These are phyloP conservation scores for Hortiboletus campestris DNA, from an alignment of 768 basidiomycete species.

Conservation along the genomic window DNA sequence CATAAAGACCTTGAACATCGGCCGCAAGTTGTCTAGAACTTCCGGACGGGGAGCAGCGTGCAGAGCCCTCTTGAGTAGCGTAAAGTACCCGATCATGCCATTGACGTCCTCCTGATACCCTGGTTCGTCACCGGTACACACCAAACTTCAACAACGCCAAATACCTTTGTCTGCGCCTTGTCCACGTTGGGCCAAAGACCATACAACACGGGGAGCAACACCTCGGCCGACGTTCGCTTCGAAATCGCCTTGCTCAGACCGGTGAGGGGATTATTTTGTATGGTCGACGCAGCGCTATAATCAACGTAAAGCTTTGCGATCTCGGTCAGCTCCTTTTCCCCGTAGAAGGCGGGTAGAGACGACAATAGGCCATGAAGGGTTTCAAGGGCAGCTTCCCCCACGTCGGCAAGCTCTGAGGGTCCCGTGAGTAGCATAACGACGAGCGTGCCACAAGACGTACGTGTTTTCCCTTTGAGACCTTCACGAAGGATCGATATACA, in stretches of 20 bases:
- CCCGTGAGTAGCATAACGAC: background rate
- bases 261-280: constrained; percentile 29
- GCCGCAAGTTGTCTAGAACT: constrained; percentile 63
- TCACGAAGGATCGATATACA: constrained; percentile 50
- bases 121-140: background rate
- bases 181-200: constrained; percentile 51
- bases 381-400: constrained; percentile 34
- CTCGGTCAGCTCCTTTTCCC: constrained; percentile 52
- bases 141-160: background rate
- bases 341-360: constrained; percentile 84
- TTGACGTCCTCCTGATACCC: constrained; percentile 23
- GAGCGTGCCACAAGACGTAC: constrained; percentile 29
- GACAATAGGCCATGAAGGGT: constrained; percentile 69
- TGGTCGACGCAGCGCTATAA: constrained; percentile 17
- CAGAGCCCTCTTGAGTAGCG: constrained; percentile 62
- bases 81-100: constrained; percentile 52
- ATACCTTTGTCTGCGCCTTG: constrained; percentile 39
- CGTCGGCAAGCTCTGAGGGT: constrained; percentile 33
- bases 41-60: constrained; percentile 61
- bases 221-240: constrained; percentile 66
- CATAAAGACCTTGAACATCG: constrained; percentile 75
- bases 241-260: constrained; percentile 61
- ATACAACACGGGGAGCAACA: constrained; percentile 63
- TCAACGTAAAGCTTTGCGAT: constrained; percentile 60
- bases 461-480: constrained; percentile 27